Base-by-base conservation (phyloP, 2,329 filamentous ascomycete species). In the Microcyclosporella mali region DNA sequence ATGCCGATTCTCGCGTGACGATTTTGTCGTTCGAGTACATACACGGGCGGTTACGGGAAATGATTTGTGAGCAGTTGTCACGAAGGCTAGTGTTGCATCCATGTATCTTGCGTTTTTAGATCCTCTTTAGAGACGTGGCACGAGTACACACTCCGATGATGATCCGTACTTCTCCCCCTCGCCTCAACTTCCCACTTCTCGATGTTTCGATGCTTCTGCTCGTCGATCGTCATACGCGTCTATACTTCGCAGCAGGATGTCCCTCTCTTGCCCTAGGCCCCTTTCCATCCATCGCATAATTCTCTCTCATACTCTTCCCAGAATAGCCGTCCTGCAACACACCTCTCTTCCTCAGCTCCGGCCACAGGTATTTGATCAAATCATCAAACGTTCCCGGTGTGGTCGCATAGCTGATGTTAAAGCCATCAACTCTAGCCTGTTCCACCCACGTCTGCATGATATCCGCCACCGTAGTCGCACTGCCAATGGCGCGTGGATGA, bases 401-500 rank as follows among this genome's bases (percentile, higher is more conserved):
- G 0, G 65, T 69, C 0, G 69, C 68, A 17, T 72, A 70, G 8
- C 62, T 63, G 10, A 69, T 53, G 28, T 68, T 69, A 53, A 69
- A 69, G 0, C 66, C 66, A 44, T 69, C 66, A 3, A 73, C 55
- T 32, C 67, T 66, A 0, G 66, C 69, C 40, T 72, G 68, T 1
- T 54, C 42, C 0, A 72, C 60, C 70, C 70, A 73, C 1, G 58
- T 51, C 51, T 73, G 66, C 49, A 73, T 47, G 25, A 70, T 66
- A 49, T 73, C 66, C 0, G 70, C 70, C 2, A 73, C 67, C 1
- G 62, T 71, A 18, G 60, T 42, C 0, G 70, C 64, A 16, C 59
- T 66, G 0, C 68, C 68, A 3, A 70, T 59, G 0, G 61, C 56
- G 1, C 67, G 57, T 2, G 61, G 57, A 1, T 65, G 63, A 1